A percentile compares a stretch with the other conserved stretches of the same genome.
phyloP scores from a whole-genome alignment of 305 asterid species.

The Fraxinus sp. region DNA sequence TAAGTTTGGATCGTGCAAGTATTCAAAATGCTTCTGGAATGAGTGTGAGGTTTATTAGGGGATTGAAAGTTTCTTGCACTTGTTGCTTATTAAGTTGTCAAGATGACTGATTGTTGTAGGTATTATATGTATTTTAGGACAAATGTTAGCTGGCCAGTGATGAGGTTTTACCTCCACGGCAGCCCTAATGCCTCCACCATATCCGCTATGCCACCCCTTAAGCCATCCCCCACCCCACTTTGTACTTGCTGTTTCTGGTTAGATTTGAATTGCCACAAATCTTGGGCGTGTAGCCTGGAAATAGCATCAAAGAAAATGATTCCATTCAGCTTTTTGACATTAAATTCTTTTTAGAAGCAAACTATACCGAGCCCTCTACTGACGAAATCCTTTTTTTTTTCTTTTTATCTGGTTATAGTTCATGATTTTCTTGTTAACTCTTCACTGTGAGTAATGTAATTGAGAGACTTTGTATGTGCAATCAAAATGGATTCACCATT shows the following conservation, averaged over 20 bases:
- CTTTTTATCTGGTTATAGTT: background rate
- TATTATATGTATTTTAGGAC: background rate
- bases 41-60: background rate
- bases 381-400: background rate
- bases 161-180: background rate
- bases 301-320: background rate
- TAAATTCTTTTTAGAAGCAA: background rate
- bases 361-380: background rate
- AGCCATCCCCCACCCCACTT: background rate
- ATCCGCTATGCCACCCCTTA: background rate
- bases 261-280: background rate
- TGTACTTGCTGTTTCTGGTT: background rate
- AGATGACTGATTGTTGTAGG: background rate
- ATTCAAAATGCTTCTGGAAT: background rate
- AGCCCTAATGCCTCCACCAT: background rate
- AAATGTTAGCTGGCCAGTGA: background rate
- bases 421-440: background rate
- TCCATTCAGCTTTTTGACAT: background rate
- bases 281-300: background rate
- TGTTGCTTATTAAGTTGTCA: background rate
- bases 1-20: background rate
- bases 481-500: background rate
- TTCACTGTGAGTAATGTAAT: background rate
- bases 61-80: background rate
- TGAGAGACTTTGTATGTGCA: background rate